These are phyloP conservation scores for Sordariomycetes sp. DNA, from an alignment of 2,329 filamentous ascomycete species.

Conservation along the genomic window DNA sequence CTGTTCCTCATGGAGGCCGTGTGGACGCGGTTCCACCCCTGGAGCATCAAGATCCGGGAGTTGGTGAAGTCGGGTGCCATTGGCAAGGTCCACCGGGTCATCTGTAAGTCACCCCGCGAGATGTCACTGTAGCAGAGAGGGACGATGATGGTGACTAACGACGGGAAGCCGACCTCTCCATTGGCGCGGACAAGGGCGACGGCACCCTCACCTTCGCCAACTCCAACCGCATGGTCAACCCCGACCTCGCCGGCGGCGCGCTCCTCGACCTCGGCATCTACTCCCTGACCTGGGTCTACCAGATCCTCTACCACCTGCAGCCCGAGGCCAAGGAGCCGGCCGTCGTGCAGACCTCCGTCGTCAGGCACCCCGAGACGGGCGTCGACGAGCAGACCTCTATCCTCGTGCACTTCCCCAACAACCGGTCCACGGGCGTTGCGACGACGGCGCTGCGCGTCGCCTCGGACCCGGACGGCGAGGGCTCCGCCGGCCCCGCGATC, in stretches of 20 bases:
- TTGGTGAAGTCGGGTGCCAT: slow-evolving; percentile 41
- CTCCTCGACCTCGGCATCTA: slow-evolving; percentile 82
- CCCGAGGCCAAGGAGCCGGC: slow-evolving; percentile 56
- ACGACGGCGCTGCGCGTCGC: slow-evolving; percentile 50
- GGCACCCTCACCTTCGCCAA: slow-evolving; percentile 42
- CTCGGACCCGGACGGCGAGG: slow-evolving; percentile 47
- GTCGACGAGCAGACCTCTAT: slow-evolving; percentile 70
- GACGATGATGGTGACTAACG: not conserved
- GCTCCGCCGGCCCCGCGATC: slow-evolving; percentile 50
- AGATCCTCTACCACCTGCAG: slow-evolving; percentile 74
- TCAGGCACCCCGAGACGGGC: slow-evolving; percentile 54
- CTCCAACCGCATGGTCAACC: slow-evolving; percentile 67
- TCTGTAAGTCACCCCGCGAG: slow-evolving; percentile 22
- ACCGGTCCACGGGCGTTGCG: slow-evolving; percentile 59
- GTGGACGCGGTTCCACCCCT: slow-evolving; percentile 80
- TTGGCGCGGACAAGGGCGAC: slow-evolving; percentile 44
- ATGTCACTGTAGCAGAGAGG: not conserved
- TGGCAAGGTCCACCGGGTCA: slow-evolving; percentile 47
- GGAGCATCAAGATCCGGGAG: slow-evolving; percentile 64
- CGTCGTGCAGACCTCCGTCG: slow-evolving; percentile 53
- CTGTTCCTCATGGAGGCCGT: slow-evolving; percentile 77
- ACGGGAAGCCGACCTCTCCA: slow-evolving; percentile 40
- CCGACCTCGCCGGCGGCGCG: slow-evolving; percentile 68
- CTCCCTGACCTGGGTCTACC: slow-evolving; percentile 81
- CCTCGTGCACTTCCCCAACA: slow-evolving; percentile 59